A percentile compares a stretch with the other conserved stretches of the same genome.
These are phyloP conservation scores for Schwanniomyces vanrijiae DNA, from an alignment of 805 yeast genomes.

Conservation along the genomic window DNA sequence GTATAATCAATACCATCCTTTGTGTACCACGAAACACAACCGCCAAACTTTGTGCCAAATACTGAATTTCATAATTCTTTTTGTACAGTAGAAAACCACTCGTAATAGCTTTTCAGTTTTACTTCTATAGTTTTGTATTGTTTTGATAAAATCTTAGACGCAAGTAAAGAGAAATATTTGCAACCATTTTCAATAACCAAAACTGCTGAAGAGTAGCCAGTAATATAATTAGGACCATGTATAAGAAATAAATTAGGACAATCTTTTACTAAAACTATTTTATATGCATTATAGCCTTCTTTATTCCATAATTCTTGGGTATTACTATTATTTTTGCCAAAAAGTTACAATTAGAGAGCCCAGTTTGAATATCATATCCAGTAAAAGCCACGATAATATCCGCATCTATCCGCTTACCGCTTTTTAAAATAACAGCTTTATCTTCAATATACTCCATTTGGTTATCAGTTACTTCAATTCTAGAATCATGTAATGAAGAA, in stretches of 20 bases:
- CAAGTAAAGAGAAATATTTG: constrained; percentile 20
- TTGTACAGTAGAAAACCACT: constrained; percentile 32
- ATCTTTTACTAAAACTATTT: constrained; percentile 30
- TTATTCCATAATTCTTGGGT: constrained; percentile 26
- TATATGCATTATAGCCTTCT: constrained; percentile 34
- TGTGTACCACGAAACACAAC: constrained; percentile 41
- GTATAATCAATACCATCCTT: constrained; percentile 27
- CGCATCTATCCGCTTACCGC: constrained; percentile 28
- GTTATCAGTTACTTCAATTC: constrained; percentile 22
- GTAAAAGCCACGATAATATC: constrained; percentile 45
- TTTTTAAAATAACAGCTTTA: constrained; percentile 25
- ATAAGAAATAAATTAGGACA: constrained; percentile 35
- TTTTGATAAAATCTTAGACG: constrained; percentile 27
- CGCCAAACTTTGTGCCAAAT: constrained; percentile 39
- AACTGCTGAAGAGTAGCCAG: constrained; percentile 43
- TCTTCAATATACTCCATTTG: constrained; percentile 26
- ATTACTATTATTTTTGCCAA: constrained; percentile 24
- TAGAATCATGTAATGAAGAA: constrained; percentile 30
- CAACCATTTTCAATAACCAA: constrained; percentile 36
- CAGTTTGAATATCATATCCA: constrained; percentile 30
- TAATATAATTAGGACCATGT: constrained; percentile 42
- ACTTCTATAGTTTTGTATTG: constrained; percentile 27
- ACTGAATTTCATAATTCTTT: constrained; percentile 25
- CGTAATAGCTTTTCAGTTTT: constrained; percentile 28
- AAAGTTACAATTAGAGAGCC: constrained; percentile 16